Evolutionary conservation across 495 filamentous ascomycete species (phyloP).

Genomic region (Polyplosphaeria fusca): DNA sequence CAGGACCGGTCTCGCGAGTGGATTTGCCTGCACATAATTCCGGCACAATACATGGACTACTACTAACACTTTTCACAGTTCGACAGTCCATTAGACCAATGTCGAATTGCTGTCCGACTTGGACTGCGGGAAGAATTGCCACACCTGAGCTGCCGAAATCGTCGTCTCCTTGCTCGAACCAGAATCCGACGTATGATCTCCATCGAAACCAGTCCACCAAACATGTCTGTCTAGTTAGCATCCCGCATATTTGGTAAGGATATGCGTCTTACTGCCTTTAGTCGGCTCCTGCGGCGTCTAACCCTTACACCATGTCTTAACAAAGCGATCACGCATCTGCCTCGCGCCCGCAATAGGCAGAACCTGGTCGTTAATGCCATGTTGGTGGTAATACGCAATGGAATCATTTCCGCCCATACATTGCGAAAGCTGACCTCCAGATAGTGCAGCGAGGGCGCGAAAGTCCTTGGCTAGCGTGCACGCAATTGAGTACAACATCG

Average conservation of each 20-base stretch:
- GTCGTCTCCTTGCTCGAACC: slow-evolving; percentile 14
- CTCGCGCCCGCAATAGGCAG: slow-evolving; percentile 42
- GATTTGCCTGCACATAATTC: no score
- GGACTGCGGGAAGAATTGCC: slow-evolving; percentile 42
- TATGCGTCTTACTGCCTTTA: slow-evolving; percentile 35
- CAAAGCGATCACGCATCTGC: slow-evolving; percentile 43
- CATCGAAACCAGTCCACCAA: slow-evolving; percentile 25
- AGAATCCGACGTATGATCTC: slow-evolving; percentile 12
- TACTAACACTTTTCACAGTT: no score
- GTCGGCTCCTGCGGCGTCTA: slow-evolving; percentile 32
- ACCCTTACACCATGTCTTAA: slow-evolving; percentile 42
- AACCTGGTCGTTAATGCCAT: slow-evolving; percentile 44
- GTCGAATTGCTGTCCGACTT: no score
- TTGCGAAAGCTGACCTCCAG: slow-evolving; percentile 45
- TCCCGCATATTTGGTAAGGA: slow-evolving; percentile 37
- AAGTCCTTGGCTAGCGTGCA: slow-evolving; percentile 45
- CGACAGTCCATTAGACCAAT: no score
- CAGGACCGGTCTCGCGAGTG: no score
- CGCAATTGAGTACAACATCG: slow-evolving; percentile 49
- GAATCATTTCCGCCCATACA: slow-evolving; percentile 43
- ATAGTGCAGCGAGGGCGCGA: slow-evolving; percentile 47
- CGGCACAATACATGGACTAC: no score
- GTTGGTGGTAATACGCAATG: slow-evolving; percentile 48
- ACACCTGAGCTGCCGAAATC: slow-evolving; percentile 38
- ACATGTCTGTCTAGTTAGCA: slow-evolving; percentile 38